Evolutionary conservation across 2,329 filamentous ascomycete species (phyloP).

Genomic region (Paraphoma chrysanthemicola): DNA sequence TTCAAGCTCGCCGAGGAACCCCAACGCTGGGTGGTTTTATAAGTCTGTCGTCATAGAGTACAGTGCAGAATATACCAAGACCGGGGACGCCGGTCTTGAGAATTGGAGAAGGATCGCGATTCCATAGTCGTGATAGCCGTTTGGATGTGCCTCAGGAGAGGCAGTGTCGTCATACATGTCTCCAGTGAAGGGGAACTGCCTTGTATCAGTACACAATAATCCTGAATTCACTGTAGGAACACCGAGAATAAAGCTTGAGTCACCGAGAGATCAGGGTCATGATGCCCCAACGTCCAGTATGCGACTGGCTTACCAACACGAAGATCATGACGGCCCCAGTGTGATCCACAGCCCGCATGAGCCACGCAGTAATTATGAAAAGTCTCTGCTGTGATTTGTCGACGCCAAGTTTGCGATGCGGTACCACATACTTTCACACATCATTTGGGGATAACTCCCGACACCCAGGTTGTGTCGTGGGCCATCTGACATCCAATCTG

Average conservation of each 20-base stretch:
- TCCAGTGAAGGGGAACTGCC: not conserved
- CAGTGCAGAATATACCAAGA: not conserved
- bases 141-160: not conserved
- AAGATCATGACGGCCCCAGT: slow-evolving; percentile 12
- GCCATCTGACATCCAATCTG: slow-evolving; percentile 7
- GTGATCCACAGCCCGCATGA: slow-evolving; percentile 16
- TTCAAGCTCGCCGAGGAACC: slow-evolving; percentile 3
- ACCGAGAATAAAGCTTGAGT: not conserved
- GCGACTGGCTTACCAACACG: slow-evolving; percentile 16
- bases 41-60: slow-evolving; percentile 2
- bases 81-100: not conserved
- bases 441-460: slow-evolving; percentile 12
- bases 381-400: slow-evolving; percentile 8
- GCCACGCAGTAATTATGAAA: slow-evolving; percentile 5
- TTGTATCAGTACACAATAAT: not conserved
- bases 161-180: slow-evolving; percentile 1
- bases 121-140: not conserved
- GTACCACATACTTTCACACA: slow-evolving; percentile 9
- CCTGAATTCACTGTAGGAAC: slow-evolving; percentile 2
- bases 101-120: not conserved
- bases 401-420: slow-evolving; percentile 28
- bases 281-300: slow-evolving; percentile 7
- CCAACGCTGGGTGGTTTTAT: not conserved
- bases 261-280: slow-evolving; percentile 9
- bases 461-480: slow-evolving; percentile 20